Percentiles rank a stretch among this genome's conserved stretches.
Conservation (phyloP, 208 protist genomes). For the Phytomonas francai region DNA sequence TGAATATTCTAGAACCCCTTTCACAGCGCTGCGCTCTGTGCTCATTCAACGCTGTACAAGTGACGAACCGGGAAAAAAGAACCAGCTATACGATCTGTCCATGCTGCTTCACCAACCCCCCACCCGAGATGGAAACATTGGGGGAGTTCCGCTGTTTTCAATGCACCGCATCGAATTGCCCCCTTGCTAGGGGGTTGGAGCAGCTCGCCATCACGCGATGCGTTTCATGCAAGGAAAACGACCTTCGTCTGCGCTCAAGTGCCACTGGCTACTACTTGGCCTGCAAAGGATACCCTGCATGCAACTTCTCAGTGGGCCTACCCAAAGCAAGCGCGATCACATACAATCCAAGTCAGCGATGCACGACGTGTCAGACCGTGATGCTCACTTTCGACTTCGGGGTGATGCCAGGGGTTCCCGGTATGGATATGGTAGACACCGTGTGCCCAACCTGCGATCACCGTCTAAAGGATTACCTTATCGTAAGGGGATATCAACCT, state of each 20-base stretch:
- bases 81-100: constrained; percentile 73
- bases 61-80: constrained; percentile 61
- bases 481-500: constrained; percentile 13
- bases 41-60: constrained; percentile 48
- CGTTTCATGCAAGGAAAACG: constrained; percentile 44
- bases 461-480: constrained; percentile 73
- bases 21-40: constrained; percentile 53
- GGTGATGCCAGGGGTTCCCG: constrained; percentile 55
- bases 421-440: constrained; percentile 47
- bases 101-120: constrained; percentile 70
- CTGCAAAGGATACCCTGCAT: constrained; percentile 69
- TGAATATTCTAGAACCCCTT: constrained; percentile 34
- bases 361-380: constrained; percentile 47
- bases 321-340: constrained; percentile 42
- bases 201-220: constrained; percentile 53
- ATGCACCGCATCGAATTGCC: constrained; percentile 57
- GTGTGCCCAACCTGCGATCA: constrained; percentile 77
- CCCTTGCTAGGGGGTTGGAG: constrained; percentile 60
- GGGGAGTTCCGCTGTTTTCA: constrained; percentile 84
- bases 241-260: constrained; percentile 54
- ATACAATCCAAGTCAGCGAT: constrained; percentile 35
- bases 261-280: constrained; percentile 35
- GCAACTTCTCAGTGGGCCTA: constrained; percentile 46
- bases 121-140: constrained; percentile 31
- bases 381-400: constrained; percentile 74